Conservation (phyloP, 2,329 filamentous ascomycete genomes). For the Phaeosphaeria sp. region DNA sequence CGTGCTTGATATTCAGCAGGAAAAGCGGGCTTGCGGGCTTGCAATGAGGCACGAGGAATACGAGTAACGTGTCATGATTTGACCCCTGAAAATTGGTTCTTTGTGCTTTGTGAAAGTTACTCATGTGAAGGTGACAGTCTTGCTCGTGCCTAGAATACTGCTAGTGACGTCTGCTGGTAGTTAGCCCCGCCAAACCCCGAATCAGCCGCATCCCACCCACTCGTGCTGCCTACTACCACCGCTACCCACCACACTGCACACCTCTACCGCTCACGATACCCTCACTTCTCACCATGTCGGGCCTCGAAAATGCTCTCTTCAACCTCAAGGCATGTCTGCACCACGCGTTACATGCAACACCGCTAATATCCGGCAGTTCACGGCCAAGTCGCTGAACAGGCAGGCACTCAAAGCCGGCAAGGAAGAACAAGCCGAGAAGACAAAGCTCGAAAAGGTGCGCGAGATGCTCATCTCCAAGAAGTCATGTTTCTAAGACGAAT, state of each 20-base stretch:
- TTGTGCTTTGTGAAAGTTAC: not conserved
- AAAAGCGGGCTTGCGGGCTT: not conserved
- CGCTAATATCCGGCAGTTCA: conserved; percentile 57
- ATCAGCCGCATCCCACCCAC: conserved; percentile 34
- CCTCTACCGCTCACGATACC: conserved; percentile 12
- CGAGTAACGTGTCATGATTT: not conserved
- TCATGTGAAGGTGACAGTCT: not conserved
- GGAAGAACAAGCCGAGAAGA: conserved; percentile 66
- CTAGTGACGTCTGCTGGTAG: conserved; percentile 15
- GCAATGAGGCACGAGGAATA: not conserved
- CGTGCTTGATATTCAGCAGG: not conserved
- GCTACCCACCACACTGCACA: conserved; percentile 8
- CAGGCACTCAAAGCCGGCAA: conserved; percentile 68
- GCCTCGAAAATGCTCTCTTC: conserved; percentile 67
- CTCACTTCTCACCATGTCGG: conserved; percentile 56
- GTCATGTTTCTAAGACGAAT: not conserved
- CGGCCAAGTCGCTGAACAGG: conserved; percentile 67
- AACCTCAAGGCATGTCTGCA: conserved; percentile 61
- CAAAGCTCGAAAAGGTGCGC: conserved; percentile 65
- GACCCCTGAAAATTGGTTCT: not conserved
- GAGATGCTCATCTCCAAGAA: no score
- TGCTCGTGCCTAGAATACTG: conserved; percentile 6
- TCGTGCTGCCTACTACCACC: conserved; percentile 11
- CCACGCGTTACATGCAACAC: conserved; percentile 3
- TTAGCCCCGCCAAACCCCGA: conserved; percentile 30